Evolutionary conservation across 2,329 filamentous ascomycete species (phyloP).

Genomic region (Xylariomycetidae sp.): DNA sequence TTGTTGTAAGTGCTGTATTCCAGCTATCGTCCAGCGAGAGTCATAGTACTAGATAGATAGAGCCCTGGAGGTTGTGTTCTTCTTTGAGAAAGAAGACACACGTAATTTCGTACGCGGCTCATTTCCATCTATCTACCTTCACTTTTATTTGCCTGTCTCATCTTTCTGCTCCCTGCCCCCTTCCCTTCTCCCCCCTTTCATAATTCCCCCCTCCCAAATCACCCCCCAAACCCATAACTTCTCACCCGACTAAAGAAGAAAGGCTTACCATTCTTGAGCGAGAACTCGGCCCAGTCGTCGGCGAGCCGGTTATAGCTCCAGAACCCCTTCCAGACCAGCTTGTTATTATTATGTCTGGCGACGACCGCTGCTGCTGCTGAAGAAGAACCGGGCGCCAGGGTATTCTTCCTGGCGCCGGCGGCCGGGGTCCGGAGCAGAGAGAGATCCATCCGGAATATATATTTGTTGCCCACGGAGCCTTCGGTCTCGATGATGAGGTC

Average conservation of each 20-base stretch:
- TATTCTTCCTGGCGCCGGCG: slow-evolving; percentile 54
- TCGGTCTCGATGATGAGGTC: slow-evolving; percentile 83
- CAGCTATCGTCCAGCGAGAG: too few species aligned
- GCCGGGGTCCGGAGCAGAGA: slow-evolving; percentile 63
- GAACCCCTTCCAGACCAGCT: slow-evolving; percentile 81
- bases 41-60: too few species aligned
- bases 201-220: slow-evolving; percentile 3
- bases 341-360: too few species aligned
- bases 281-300: slow-evolving; percentile 85
- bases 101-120: too few species aligned
- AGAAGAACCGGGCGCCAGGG: too few species aligned
- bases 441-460: slow-evolving; percentile 80
- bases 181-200: neutral
- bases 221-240: slow-evolving; percentile 52
- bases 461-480: slow-evolving; percentile 66
- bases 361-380: too few species aligned
- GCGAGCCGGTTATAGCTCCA: slow-evolving; percentile 88
- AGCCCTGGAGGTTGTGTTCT: too few species aligned
- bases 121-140: too few species aligned
- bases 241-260: slow-evolving; percentile 65
- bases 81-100: too few species aligned
- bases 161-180: neutral
- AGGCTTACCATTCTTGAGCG: slow-evolving; percentile 57
- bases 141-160: too few species aligned
- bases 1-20: too few species aligned